Evolutionary conservation across 1,139 yeast species (phyloP).

Genomic region (Kurtzmaniella quercitrusa): DNA sequence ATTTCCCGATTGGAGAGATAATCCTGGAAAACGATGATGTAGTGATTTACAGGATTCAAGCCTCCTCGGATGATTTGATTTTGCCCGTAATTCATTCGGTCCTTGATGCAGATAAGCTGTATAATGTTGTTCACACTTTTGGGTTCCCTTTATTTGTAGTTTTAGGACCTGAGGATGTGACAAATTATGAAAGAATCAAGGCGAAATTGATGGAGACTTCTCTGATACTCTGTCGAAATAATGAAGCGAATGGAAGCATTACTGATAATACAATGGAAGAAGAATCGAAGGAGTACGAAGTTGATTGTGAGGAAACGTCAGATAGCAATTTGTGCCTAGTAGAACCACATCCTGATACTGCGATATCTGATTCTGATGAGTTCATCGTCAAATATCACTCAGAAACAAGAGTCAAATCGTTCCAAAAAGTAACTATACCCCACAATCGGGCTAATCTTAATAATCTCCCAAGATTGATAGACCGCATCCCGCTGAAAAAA

Average conservation of each 20-base stretch:
- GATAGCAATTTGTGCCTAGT: no score
- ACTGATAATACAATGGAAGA: conserved; percentile 12
- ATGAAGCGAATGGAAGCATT: neutral
- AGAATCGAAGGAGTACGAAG: conserved; percentile 6
- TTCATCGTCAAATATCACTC: conserved; percentile 11
- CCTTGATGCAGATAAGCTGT: conserved; percentile 37
- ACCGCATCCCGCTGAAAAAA: conserved; percentile 9
- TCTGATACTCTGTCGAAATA: conserved; percentile 11
- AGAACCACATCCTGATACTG: neutral
- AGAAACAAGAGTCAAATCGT: conserved; percentile 2
- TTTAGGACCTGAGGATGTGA: conserved; percentile 45
- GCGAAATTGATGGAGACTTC: conserved; percentile 27
- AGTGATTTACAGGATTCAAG: conserved; percentile 64
- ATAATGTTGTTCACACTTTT: conserved; percentile 39
- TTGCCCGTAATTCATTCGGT: conserved; percentile 67
- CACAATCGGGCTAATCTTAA: conserved; percentile 24
- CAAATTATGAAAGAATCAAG: conserved; percentile 50
- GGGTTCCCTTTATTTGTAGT: conserved; percentile 76
- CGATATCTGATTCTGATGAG: conserved; percentile 10
- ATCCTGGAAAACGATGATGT: conserved; percentile 62
- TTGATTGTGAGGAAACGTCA: neutral
- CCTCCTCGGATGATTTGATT: conserved; percentile 44
- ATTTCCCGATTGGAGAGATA: conserved; percentile 65
- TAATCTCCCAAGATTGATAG: conserved; percentile 25
- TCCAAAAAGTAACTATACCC: conserved; percentile 35